phyloP scores from a whole-genome alignment of 2,329 filamentous ascomycete species.

The Arachnomyces sp. region DNA sequence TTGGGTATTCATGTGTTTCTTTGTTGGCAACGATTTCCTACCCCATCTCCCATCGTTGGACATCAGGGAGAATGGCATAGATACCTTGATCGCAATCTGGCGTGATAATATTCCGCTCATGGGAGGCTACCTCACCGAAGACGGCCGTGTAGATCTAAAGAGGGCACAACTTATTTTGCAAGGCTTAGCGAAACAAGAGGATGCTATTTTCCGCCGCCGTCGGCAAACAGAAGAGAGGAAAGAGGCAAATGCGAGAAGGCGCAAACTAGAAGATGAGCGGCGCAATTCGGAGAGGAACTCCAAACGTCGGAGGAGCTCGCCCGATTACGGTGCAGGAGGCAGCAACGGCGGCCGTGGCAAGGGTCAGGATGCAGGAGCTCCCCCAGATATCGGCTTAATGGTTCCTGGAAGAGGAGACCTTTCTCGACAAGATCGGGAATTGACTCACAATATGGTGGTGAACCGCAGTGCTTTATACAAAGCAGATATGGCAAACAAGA shows the following conservation, averaged over 20 bases:
- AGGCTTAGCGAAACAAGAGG: slow-evolving; percentile 85
- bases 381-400: slow-evolving; percentile 48
- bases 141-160: slow-evolving; percentile 81
- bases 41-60: slow-evolving; percentile 95
- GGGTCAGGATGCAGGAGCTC: slow-evolving; percentile 18
- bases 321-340: slow-evolving; percentile 30
- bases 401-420: slow-evolving; percentile 47
- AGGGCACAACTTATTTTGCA: slow-evolving; percentile 80
- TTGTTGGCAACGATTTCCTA: slow-evolving; percentile 96
- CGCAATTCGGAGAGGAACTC: slow-evolving; percentile 38
- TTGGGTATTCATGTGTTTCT: slow-evolving; percentile 99
- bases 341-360: slow-evolving; percentile 16
- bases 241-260: slow-evolving; percentile 68
- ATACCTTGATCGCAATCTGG: slow-evolving; percentile 95
- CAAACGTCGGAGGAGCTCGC: slow-evolving; percentile 38
- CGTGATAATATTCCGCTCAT: slow-evolving; percentile 81
- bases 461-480: slow-evolving; percentile 60
- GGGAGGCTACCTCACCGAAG: slow-evolving; percentile 93
- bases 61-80: slow-evolving; percentile 94
- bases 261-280: slow-evolving; percentile 60
- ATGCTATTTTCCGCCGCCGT: slow-evolving; percentile 81
- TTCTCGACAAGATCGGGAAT: slow-evolving; percentile 48
- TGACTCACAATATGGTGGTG: slow-evolving; percentile 84
- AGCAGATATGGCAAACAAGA: slow-evolving; percentile 82
- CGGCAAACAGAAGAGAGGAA: slow-evolving; percentile 78